phyloP scores from a whole-genome alignment of 78 protist genomes.

The Dictyostelium brefeldianum region DNA sequence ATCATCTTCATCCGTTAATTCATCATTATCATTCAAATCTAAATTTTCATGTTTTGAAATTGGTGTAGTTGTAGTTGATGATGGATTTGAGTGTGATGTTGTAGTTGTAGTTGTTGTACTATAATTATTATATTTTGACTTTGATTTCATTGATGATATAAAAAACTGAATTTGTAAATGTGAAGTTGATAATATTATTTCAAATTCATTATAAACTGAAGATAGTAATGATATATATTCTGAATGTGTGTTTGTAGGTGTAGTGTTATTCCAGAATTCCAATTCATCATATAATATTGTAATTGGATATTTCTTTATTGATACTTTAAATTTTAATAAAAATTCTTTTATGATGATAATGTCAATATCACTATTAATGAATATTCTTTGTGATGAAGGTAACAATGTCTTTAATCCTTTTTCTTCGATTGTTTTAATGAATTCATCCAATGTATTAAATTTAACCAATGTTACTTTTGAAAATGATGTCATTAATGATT shows the following conservation, averaged over 20 bases:
- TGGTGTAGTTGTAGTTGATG: neutral
- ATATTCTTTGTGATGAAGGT: too few species aligned
- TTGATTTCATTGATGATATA: constrained; percentile 12
- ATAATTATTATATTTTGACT: neutral
- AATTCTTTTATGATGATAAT: too few species aligned
- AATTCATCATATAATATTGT: neutral
- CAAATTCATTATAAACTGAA: neutral
- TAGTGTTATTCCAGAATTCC: neutral
- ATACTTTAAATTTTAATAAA: too few species aligned
- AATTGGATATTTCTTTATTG: too few species aligned
- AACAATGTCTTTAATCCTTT: too few species aligned
- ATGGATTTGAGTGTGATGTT: neutral
- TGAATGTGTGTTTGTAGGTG: too few species aligned
- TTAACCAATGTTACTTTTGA: neutral
- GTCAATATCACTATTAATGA: too few species aligned
- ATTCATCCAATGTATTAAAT: neutral
- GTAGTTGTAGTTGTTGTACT: neutral
- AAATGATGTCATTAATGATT: neutral
- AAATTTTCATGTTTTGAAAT: neutral
- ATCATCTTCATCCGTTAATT: neutral
- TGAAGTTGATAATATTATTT: neutral
- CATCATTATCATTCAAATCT: neutral
- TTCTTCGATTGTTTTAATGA: too few species aligned
- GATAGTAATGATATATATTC: neutral
- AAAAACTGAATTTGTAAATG: neutral